These are phyloP conservation scores for Neopestalotiopsis rosae DNA, from an alignment of 2,329 filamentous ascomycete genomes.

Conservation along the genomic window DNA sequence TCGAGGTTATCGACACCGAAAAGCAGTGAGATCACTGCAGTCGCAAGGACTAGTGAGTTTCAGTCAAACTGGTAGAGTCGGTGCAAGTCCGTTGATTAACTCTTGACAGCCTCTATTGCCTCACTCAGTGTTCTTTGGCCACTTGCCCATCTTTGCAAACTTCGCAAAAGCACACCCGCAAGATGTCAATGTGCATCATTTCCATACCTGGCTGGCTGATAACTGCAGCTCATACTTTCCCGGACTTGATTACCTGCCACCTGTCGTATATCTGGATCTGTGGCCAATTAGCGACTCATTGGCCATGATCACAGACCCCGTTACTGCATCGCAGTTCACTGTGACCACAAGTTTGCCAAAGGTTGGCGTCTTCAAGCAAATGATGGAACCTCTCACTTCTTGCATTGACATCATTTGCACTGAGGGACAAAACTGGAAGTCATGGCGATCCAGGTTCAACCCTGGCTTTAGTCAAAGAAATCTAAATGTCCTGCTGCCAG, in stretches of 20 bases:
- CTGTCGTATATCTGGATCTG: constrained; percentile 34
- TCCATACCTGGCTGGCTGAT: constrained; percentile 31
- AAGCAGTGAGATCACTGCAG: not conserved
- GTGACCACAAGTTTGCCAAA: constrained; percentile 7
- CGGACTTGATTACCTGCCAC: constrained; percentile 27
- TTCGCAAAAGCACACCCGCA: constrained; percentile 29
- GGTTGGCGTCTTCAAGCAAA: not conserved
- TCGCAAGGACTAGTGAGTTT: not conserved
- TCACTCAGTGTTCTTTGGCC: constrained; percentile 33
- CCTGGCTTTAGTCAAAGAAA: constrained; percentile 44
- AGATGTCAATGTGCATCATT: constrained; percentile 32
- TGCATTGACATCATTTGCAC: constrained; percentile 32
- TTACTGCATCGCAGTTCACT: not conserved
- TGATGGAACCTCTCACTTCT: constrained; percentile 31
- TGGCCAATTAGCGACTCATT: constrained; percentile 29
- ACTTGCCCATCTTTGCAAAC: constrained; percentile 30
- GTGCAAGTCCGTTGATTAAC: not conserved
- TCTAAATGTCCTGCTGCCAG: constrained; percentile 39
- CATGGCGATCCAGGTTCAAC: constrained; percentile 35
- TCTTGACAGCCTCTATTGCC: constrained; percentile 31
- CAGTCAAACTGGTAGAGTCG: not conserved
- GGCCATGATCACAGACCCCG: not conserved
- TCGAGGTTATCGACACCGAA: not conserved
- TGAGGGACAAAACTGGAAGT: constrained; percentile 31
- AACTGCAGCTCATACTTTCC: constrained; percentile 33